These are phyloP conservation scores for Fusarium siculi DNA, from an alignment of 2,329 filamentous ascomycete species.

Conservation along the genomic window DNA sequence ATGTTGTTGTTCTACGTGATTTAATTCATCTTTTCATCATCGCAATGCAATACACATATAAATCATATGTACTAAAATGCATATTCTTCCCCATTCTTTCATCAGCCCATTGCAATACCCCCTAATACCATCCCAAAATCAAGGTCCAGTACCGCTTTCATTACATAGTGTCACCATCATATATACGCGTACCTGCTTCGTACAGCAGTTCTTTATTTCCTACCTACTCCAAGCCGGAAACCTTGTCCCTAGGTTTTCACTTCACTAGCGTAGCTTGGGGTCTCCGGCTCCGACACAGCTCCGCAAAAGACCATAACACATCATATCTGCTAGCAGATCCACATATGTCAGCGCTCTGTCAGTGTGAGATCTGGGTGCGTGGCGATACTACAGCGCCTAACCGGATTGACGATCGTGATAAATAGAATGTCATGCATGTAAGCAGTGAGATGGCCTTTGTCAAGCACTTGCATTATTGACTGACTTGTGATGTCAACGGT, in stretches of 20 bases:
- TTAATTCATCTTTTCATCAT: too few species aligned
- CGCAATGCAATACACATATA: too few species aligned
- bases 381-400: not conserved
- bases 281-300: too few species aligned
- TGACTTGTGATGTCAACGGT: not conserved
- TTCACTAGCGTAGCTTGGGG: too few species aligned
- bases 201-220: too few species aligned
- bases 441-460: not conserved
- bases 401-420: not conserved
- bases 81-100: too few species aligned
- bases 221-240: fast-evolving
- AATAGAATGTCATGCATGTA: not conserved
- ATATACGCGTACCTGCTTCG: not conserved
- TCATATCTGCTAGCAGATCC: not conserved
- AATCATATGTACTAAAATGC: too few species aligned
- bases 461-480: not conserved
- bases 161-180: not conserved
- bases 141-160: not conserved
- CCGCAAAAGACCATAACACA: fast-evolving
- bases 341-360: not conserved
- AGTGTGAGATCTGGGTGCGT: not conserved
- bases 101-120: too few species aligned
- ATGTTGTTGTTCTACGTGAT: too few species aligned
- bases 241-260: not conserved
- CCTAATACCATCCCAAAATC: too few species aligned